phyloP scores from a whole-genome alignment of 116 monocot genomes.

The Iris pallida region DNA sequence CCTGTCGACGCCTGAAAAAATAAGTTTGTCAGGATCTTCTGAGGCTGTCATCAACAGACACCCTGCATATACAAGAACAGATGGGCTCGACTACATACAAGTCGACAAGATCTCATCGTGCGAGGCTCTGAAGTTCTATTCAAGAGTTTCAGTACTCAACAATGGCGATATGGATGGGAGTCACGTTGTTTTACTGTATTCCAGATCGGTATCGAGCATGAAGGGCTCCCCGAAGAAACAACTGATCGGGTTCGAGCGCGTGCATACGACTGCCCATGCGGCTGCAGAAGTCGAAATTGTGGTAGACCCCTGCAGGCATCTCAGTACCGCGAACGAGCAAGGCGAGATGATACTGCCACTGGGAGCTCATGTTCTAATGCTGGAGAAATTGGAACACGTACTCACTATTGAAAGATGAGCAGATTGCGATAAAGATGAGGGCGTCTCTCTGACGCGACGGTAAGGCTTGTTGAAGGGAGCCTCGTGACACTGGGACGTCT shows the following conservation, averaged over 20 bases:
- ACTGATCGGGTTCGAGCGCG: slow-evolving; percentile 71
- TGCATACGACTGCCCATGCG: slow-evolving; percentile 17
- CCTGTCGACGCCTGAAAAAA: slow-evolving; percentile 40
- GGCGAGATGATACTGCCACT: slow-evolving; percentile 44
- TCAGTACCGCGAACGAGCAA: slow-evolving; percentile 50
- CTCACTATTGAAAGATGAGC: slow-evolving; percentile 31
- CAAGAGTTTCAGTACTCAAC: slow-evolving; percentile 40
- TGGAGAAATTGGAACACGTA: slow-evolving; percentile 44
- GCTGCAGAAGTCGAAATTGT: slow-evolving; percentile 25
- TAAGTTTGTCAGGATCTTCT: slow-evolving; percentile 27
- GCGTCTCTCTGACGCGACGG: too few relatives aligned
- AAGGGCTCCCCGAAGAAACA: slow-evolving; percentile 54
- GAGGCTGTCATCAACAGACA: slow-evolving; percentile 7
- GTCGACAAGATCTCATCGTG: slow-evolving; percentile 49
- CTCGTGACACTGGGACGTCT: too few relatives aligned
- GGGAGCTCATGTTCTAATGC: slow-evolving; percentile 53
- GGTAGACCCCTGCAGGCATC: slow-evolving; percentile 71
- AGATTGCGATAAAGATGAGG: background rate
- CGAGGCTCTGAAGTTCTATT: slow-evolving; percentile 38
- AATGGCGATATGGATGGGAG: slow-evolving; percentile 63
- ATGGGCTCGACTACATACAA: slow-evolving; percentile 28
- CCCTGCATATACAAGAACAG: slow-evolving; percentile 1
- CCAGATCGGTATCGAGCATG: slow-evolving; percentile 15
- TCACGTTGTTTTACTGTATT: slow-evolving; percentile 54
- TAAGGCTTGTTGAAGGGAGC: too few relatives aligned